Evolutionary conservation across 805 yeast genomes (phyloP), one percentile per base, ranked within the genome.

Genomic region (Lipomyces chichibuensis): DNA sequence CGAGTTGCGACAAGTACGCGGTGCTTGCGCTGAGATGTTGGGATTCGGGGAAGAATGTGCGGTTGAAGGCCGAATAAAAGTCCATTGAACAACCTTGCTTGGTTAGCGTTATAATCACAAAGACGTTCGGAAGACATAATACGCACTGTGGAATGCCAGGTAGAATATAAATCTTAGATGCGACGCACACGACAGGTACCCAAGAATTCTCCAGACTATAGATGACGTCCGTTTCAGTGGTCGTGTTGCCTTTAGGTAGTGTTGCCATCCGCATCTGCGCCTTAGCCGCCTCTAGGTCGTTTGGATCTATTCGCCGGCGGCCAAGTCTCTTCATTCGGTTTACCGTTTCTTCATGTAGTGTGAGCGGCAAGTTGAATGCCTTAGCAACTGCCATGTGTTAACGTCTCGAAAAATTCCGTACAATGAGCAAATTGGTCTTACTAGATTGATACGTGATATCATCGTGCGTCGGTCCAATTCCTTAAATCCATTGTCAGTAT

Each of bases 401-500:
- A 58, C 32, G 20, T 59, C 27, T 17, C 2, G 62, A 7, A 7
- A n/a, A 7, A n/a, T 13, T 23, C 3, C 2, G n/a, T n/a, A 14
- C 20, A 43, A 43, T 63, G 25, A n/a, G 25, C 17, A 29, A 35
- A n/a, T 9, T 14, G 29, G 14, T 9, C 62, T 29, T 43, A 63
- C 66, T 72, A 49, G 90, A 82, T 62, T 85, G 86, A 76, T 92
- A 92, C 0, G 97, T 91, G 67, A 92, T 88, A 75, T 92, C 97
- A 75, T 92, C 97, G 73, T 91, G 96, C 0, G 97, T 92, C 3
- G 96, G 90, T 0, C 97, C 97, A 66, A 92, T 90, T 7, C 70
- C 65, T 63, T 29, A 9, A 29, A 29, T 39, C n/a, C 0, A 86
- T 83, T 5, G 64, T 60, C 43, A 53, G 60, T 25, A 35, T 14